phyloP scores from a whole-genome alignment of 306 rosid genomes.

The Alnus rubra region DNA sequence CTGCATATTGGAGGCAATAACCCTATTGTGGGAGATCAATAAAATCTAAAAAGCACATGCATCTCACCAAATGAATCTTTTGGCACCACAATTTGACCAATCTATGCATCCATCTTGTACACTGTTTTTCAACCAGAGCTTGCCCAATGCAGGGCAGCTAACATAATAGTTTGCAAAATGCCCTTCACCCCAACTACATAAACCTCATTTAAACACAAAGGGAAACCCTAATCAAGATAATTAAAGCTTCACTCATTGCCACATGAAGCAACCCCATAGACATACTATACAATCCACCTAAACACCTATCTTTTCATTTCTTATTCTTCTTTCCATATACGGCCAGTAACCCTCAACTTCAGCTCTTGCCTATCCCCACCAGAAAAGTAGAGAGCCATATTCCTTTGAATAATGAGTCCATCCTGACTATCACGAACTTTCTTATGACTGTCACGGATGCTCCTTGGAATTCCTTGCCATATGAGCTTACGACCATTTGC shows the following conservation, averaged over 20 bases:
- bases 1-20: neutral
- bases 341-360: conserved; percentile 84
- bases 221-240: neutral
- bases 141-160: conserved; percentile 4
- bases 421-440: conserved; percentile 96
- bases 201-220: conserved; percentile 13
- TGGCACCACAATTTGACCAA: neutral
- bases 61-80: neutral
- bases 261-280: conserved; percentile 8
- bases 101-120: conserved; percentile 11
- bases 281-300: conserved; percentile 43
- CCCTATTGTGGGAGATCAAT: neutral
- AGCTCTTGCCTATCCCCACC: conserved; percentile 82
- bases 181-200: conserved; percentile 10
- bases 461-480: conserved; percentile 97
- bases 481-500: conserved; percentile 77
- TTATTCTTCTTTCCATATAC: conserved; percentile 97
- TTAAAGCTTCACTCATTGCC: conserved; percentile 4
- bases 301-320: conserved; percentile 33
- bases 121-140: neutral
- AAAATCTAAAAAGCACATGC: neutral
- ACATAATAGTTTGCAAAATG: neutral
- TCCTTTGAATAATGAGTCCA: conserved; percentile 89
- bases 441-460: conserved; percentile 80
- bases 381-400: conserved; percentile 81